Evolutionary conservation across 768 basidiomycete genomes (phyloP).

Genomic region (Lactarius sanguifluus): DNA sequence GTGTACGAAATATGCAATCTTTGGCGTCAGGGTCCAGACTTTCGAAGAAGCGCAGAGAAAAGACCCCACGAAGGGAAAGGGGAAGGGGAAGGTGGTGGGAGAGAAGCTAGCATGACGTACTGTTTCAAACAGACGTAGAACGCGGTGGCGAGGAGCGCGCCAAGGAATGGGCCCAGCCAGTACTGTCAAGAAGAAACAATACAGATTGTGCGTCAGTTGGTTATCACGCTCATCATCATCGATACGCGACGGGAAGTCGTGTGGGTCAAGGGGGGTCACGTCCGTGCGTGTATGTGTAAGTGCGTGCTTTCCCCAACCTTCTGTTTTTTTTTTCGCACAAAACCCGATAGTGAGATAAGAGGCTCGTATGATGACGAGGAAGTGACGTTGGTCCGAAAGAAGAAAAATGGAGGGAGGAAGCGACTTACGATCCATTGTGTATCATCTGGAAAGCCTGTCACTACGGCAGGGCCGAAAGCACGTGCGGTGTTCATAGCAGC

Average conservation of each 20-base stretch:
- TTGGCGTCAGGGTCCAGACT: constrained; percentile 16
- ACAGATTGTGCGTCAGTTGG: background rate
- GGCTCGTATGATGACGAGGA: background rate
- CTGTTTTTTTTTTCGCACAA: background rate
- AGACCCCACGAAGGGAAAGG: background rate
- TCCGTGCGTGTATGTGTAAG: background rate
- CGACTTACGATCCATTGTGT: constrained; percentile 64
- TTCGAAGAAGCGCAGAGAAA: background rate
- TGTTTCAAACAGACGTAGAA: constrained; percentile 60
- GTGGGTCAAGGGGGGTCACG: constrained; percentile 10
- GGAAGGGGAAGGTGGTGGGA: background rate
- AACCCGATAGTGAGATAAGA: background rate
- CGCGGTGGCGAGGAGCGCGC: constrained; percentile 55
- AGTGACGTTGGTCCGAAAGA: background rate
- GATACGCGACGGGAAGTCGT: constrained; percentile 8
- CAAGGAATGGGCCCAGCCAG: constrained; percentile 70
- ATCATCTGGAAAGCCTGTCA: constrained; percentile 54
- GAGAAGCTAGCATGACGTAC: constrained; percentile 35
- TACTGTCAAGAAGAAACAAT: constrained; percentile 42
- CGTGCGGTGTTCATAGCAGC: constrained; percentile 69
- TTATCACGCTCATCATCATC: constrained; percentile 19
- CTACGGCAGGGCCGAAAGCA: constrained; percentile 66
- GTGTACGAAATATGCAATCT: background rate
- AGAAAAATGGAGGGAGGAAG: background rate
- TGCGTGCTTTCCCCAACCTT: background rate